Evolutionary conservation across 305 asterid species (phyloP).

Genomic region (Solanum hybrid): DNA sequence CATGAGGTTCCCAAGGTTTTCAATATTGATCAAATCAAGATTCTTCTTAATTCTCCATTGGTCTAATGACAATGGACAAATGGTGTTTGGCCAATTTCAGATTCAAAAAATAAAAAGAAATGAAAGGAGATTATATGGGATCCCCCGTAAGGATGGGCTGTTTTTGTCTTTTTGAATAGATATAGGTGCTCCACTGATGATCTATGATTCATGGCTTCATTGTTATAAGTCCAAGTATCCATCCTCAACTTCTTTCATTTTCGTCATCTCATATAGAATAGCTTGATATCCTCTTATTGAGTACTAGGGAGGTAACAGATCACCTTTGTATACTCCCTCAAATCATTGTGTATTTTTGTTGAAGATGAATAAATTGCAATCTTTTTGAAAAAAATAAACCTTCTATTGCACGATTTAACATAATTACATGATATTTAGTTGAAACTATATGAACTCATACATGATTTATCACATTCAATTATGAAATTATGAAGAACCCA

Average conservation of each 20-base stretch:
- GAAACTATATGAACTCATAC: not conserved
- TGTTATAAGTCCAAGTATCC: not conserved
- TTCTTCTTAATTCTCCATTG: not conserved
- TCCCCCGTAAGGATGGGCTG: not conserved
- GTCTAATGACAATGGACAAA: not conserved
- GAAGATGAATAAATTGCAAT: not conserved
- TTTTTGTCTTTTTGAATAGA: not conserved
- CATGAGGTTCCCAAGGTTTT: not conserved
- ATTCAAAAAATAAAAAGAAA: not conserved
- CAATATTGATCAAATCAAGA: not conserved
- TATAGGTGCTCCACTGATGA: not conserved
- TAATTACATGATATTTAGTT: too few relatives aligned
- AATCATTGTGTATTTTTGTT: not conserved
- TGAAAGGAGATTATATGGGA: not conserved
- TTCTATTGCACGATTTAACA: not conserved
- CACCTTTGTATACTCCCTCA: not conserved
- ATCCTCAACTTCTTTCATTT: not conserved
- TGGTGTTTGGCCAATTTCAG: not conserved
- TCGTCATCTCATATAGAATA: not conserved
- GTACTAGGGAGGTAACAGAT: not conserved
- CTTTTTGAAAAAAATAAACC: not conserved
- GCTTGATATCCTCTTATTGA: not conserved
- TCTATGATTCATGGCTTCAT: not conserved
- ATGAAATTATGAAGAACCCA: not conserved
- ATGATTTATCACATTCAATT: too few relatives aligned